These are phyloP conservation scores for Backusella tuberculispora DNA, from an alignment of 192 early-diverging fungal species.

Conservation along the genomic window DNA sequence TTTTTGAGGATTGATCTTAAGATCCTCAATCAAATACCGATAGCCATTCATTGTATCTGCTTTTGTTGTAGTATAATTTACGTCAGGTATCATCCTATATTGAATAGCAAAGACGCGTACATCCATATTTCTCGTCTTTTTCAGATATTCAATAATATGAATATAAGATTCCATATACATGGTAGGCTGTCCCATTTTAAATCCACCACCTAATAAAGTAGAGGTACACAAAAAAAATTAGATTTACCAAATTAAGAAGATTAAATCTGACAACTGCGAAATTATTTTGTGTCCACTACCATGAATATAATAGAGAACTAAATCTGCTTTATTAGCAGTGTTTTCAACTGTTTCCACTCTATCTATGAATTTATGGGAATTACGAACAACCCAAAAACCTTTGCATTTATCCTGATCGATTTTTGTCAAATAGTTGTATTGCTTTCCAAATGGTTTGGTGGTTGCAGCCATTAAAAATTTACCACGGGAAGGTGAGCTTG, in stretches of 20 bases:
- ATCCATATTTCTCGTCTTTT: neutral
- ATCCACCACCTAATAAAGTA: slow-evolving; percentile 15
- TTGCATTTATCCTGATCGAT: neutral
- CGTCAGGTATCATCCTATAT: neutral
- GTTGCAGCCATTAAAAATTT: neutral
- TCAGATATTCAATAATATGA: slow-evolving; percentile 14
- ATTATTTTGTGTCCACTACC: slow-evolving; percentile 16
- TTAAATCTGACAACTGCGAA: slow-evolving; percentile 3
- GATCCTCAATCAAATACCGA: slow-evolving; percentile 21
- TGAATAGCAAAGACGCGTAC: slow-evolving; percentile 16
- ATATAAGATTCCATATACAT: slow-evolving; percentile 24
- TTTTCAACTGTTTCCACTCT: neutral
- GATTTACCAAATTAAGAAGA: neutral
- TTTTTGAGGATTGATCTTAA: slow-evolving; percentile 20
- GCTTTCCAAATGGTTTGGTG: slow-evolving; percentile 12
- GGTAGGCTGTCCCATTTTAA: slow-evolving; percentile 14
- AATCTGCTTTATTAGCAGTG: slow-evolving; percentile 3
- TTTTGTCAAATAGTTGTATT: slow-evolving; percentile 5
- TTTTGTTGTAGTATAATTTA: neutral
- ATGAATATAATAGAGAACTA: slow-evolving; percentile 26
- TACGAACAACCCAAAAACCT: slow-evolving; percentile 16
- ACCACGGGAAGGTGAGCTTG: neutral
- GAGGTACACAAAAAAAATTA: neutral
- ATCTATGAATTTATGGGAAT: neutral
- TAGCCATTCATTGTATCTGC: slow-evolving; percentile 22